These are phyloP conservation scores for Irpex sp. DNA, from an alignment of 1,284 basidiomycete species.

Conservation along the genomic window DNA sequence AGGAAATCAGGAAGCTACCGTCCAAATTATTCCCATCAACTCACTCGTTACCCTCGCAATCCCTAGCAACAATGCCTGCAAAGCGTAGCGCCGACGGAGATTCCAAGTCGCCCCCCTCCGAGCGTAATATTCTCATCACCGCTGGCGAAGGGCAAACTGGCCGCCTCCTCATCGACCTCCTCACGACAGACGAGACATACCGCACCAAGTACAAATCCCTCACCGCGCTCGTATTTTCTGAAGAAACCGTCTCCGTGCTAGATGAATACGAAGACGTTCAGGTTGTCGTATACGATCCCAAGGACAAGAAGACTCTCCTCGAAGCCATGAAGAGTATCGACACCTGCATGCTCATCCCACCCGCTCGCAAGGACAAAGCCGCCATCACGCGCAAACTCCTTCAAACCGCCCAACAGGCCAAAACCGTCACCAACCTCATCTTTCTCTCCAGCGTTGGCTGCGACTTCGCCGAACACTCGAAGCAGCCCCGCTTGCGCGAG, in stretches of 20 bases:
- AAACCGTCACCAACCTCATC: constrained; percentile 19
- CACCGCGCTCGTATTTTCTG: constrained; percentile 20
- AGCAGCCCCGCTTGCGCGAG: constrained; percentile 21
- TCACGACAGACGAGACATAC: constrained; percentile 16
- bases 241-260: constrained; percentile 13
- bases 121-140: constrained; percentile 20
- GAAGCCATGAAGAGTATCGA: constrained; percentile 13
- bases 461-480: constrained; percentile 19
- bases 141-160: constrained; percentile 22
- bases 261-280: constrained; percentile 16
- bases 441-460: constrained; percentile 19
- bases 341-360: constrained; percentile 21
- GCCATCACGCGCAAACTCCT: constrained; percentile 19
- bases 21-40: background rate
- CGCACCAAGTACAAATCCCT: constrained; percentile 15
- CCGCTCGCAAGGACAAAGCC: constrained; percentile 21
- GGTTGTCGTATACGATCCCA: constrained; percentile 16
- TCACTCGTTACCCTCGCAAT: background rate
- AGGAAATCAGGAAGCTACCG: background rate
- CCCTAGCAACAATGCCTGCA: constrained; percentile 8
- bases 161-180: constrained; percentile 21
- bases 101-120: constrained; percentile 10
- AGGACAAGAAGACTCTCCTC: constrained; percentile 15
- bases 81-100: constrained; percentile 4
- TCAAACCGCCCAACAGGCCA: constrained; percentile 17